Base-by-base conservation (phyloP, 495 filamentous ascomycete genomes). In the Darksidea phi region DNA sequence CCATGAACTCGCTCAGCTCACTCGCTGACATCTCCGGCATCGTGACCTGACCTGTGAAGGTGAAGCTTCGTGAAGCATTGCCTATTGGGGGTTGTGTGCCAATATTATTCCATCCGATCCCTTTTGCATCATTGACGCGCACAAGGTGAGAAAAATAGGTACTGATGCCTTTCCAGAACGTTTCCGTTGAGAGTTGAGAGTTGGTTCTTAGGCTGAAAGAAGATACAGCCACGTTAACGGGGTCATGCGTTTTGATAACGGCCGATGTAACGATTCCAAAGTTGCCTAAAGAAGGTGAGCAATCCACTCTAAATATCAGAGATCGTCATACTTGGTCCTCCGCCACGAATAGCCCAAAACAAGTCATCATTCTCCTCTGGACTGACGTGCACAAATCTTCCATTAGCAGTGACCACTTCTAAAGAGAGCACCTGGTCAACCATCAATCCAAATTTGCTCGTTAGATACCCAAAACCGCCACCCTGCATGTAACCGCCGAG, bases 381-480 rank as follows among this genome's bases (percentile, higher is more conserved):
- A 37, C 45, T 51, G 0, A 55, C 64, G 38, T 67, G 59, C 2
- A 67, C 48, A 54, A 67, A 64, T 20, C 28, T 50, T 5, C 64
- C 64, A 42, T 67, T 58, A 6, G 58, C 64, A 25, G 64, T 67
- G 2, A 67, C 64, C 1, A 64, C 61, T 34, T 67, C 64, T 8
- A 63, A 17, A 24, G 51, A 57, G 1, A 67, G 48, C 1, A 64
- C 47, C 21, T 67, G 59, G 23, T 67, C 64, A 18, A 54, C 20
- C 48, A 55, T 56, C 12, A 67, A 47, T 38, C 64, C 64, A 12
- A 50, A 53, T 25, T 51, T 50, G 41, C 48, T 54, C 1, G 60
- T 48, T 10, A 67, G 17, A 15, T 49, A 26, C 8, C 48, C 58
- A 41, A 54, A 53, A 1, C 64, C 64, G 6, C 64, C 64, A 11